phyloP scores from a whole-genome alignment of 192 early-diverging fungal genomes.

The Entomortierella lignicola region DNA sequence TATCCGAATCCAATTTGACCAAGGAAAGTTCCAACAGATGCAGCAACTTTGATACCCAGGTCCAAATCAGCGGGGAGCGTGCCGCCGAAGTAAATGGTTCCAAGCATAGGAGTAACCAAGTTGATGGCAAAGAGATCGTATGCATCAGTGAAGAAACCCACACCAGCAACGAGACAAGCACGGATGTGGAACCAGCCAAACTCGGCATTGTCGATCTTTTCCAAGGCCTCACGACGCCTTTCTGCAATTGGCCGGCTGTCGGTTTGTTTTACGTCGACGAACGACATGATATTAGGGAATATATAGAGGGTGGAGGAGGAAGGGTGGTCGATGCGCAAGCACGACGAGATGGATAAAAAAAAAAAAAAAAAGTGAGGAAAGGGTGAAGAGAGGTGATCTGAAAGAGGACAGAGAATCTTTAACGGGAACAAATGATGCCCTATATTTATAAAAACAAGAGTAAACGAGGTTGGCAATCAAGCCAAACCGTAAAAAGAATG shows the following conservation, averaged over 20 bases:
- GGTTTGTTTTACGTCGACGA: constrained; percentile 11
- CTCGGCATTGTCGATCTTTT: constrained; percentile 77
- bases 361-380: not conserved
- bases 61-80: constrained; percentile 76
- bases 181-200: constrained; percentile 84
- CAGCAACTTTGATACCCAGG: constrained; percentile 86
- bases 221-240: constrained; percentile 51
- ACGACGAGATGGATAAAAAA: no score
- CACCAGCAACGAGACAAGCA: constrained; percentile 77
- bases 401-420: constrained; percentile 1
- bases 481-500: no score
- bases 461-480: not conserved
- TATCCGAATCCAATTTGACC: constrained; percentile 84
- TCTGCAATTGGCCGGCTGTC: constrained; percentile 7
- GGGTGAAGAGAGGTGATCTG: not conserved
- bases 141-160: constrained; percentile 92
- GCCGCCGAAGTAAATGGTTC: constrained; percentile 69
- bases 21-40: constrained; percentile 88
- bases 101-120: constrained; percentile 87
- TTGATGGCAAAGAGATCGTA: constrained; percentile 97
- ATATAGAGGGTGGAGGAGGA: not conserved
- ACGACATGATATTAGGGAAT: constrained; percentile 11
- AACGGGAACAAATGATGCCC: not conserved
- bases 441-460: not conserved
- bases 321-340: not conserved